A percentile compares a stretch with the other conserved stretches of the same genome.
phyloP scores from a whole-genome alignment of 768 basidiomycete species.

The Boletellus ananas region DNA sequence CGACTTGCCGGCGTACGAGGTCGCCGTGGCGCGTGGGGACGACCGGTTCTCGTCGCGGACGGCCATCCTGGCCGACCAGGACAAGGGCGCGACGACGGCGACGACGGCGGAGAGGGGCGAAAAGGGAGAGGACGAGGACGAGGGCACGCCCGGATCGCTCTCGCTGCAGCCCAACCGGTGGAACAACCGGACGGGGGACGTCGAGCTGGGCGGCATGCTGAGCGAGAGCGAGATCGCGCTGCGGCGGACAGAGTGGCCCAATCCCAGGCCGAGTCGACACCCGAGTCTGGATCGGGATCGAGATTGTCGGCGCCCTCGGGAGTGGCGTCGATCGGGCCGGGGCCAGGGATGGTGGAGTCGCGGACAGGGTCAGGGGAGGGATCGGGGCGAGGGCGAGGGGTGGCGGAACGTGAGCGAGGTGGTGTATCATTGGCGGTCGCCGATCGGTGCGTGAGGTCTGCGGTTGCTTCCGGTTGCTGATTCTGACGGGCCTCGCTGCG shows the following conservation, averaged over 20 bases:
- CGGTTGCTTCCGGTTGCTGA: no score
- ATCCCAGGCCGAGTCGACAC: no score
- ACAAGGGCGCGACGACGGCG: not conserved
- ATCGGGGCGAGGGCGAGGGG: no score
- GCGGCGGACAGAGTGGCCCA: conserved; percentile 32
- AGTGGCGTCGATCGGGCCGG: no score
- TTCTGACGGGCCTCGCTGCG: no score
- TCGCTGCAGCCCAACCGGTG: conserved; percentile 26
- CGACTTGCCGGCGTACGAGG: conserved; percentile 29
- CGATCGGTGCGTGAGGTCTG: conserved; percentile 49
- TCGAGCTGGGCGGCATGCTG: conserved; percentile 18
- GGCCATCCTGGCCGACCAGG: not conserved
- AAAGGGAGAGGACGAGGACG: no score
- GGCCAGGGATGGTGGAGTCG: no score
- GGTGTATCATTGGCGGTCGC: conserved; percentile 64
- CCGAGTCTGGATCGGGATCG: no score
- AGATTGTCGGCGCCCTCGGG: no score
- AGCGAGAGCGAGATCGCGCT: conserved; percentile 42
- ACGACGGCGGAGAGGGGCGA: not conserved
- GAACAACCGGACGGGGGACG: conserved; percentile 14
- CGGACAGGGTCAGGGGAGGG: no score
- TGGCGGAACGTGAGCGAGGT: conserved; percentile 33
- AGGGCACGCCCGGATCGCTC: not conserved
- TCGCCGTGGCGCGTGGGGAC: conserved; percentile 15
- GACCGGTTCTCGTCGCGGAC: not conserved